Base-by-base conservation (phyloP, 1,284 basidiomycete genomes). In the Polyporus tsugae region DNA sequence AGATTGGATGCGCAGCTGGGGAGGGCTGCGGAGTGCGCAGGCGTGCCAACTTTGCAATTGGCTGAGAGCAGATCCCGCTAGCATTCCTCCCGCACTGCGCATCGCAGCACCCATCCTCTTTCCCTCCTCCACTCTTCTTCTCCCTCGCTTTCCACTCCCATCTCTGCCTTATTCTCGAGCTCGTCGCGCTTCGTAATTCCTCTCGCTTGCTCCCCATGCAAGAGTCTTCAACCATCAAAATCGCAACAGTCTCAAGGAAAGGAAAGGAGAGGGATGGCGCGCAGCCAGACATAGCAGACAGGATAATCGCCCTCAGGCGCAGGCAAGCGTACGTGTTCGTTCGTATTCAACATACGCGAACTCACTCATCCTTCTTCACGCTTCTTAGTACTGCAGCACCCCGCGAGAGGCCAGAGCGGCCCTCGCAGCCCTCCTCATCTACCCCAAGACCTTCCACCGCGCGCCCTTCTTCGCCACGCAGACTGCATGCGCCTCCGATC, bases 231-330 rank as follows among this genome's bases (percentile, higher is more conserved):
- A 64, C 67, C 33, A 53, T 67, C 38, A 74, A 73, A 60, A 70
- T 68, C 55, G 61, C 73, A 15, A 62, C 67, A 15, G 53, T 70
- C 57, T 75, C 77, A 36, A 76, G 80, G 58, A 81, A 79, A 65
- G 76, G 77, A 64, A 82, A 80, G 72, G 80, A 82, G 68, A 80
- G 79, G 52, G 82, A 84, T 44, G 67, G 74, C 60, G 73, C 72
- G 64, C 77, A 78, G 72, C 78, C 89, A 0, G 90, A 93, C 79
- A 77, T 94, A 52, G 90, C 89, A 67, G 87, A 92, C 76, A 86
- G 84, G 70, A 82, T 94, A 49, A 84, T 89, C 68, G 89, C 89
- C 6, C 78, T 90, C n/a, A 87, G 89, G 75, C 84, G 92, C 60
- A 86, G 83, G 72, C 88, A 86, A 60, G 90, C 80, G 91, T 92